A percentile compares a stretch with the other conserved stretches of the same genome.
Conservation (phyloP, 345 rosid species). For the Gossypium bickii region DNA sequence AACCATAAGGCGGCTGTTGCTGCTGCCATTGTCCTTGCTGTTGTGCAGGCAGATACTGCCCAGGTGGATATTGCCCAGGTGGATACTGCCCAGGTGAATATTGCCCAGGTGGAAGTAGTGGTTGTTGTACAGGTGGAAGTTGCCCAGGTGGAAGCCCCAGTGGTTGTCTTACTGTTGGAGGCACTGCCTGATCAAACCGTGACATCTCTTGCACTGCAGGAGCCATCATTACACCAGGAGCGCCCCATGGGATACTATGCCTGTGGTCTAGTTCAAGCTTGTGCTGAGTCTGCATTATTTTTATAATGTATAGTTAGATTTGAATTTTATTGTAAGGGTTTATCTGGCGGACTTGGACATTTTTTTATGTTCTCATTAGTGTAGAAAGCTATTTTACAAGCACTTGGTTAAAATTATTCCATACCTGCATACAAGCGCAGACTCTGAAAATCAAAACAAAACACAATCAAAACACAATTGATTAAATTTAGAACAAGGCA, state of each 20-base stretch:
- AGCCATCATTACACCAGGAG: slow-evolving; percentile 39
- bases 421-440: slow-evolving; percentile 83
- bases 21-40: slow-evolving; percentile 22
- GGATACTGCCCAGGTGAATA: not conserved
- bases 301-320: not conserved
- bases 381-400: not conserved
- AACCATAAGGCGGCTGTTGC: slow-evolving; percentile 23
- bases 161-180: slow-evolving; percentile 21
- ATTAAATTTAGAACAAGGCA: not conserved
- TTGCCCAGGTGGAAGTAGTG: not conserved
- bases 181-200: slow-evolving; percentile 45
- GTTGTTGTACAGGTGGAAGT: not conserved
- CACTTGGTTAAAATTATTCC: not conserved
- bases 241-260: slow-evolving; percentile 49
- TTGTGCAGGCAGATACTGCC: slow-evolving; percentile 29
- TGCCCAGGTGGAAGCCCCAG: not conserved
- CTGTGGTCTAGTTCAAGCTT: slow-evolving; percentile 78
- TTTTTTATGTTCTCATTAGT: too few species aligned
- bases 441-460: slow-evolving; percentile 41
- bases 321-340: not conserved
- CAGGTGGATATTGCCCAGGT: not conserved
- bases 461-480: not conserved
- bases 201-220: slow-evolving; percentile 72
- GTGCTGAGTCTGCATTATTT: slow-evolving; percentile 55
- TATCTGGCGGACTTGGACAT: too few species aligned